These are phyloP conservation scores for Pleomassaria siparia DNA, from an alignment of 2,329 filamentous ascomycete species.

Conservation along the genomic window DNA sequence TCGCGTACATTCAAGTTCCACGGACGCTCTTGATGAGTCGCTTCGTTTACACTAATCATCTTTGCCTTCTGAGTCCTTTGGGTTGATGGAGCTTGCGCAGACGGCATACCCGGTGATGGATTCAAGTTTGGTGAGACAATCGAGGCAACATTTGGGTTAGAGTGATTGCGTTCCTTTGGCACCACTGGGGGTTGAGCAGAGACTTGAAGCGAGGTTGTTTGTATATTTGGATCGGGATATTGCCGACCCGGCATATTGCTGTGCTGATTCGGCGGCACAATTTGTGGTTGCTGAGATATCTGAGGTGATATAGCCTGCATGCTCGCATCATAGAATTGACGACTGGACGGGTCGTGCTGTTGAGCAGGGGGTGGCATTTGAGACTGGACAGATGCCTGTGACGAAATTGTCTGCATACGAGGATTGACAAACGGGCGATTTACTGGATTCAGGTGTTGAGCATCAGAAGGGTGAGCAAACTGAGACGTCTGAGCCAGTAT, in stretches of 20 bases:
- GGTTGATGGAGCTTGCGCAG: slow-evolving; percentile 10
- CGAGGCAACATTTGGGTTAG: slow-evolving; percentile 30
- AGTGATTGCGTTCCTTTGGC: slow-evolving; percentile 25
- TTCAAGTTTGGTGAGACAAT: slow-evolving; percentile 34
- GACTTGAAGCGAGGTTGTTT: slow-evolving; percentile 34
- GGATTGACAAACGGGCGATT: no score
- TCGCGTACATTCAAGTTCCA: slow-evolving; percentile 39
- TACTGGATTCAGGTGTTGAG: no score
- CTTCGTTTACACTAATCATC: slow-evolving; percentile 42
- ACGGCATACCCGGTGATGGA: slow-evolving; percentile 20
- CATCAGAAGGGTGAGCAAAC: neutral
- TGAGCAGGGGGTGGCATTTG: no score
- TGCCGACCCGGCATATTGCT: slow-evolving; percentile 1
- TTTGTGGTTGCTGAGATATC: no score
- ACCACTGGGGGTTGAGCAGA: slow-evolving; percentile 32
- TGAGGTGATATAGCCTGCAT: no score
- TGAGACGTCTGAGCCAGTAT: slow-evolving; percentile 11
- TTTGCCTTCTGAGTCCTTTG: slow-evolving; percentile 28
- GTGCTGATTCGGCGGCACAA: no score
- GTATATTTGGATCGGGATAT: slow-evolving; percentile 22
- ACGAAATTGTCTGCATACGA: no score
- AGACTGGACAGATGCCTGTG: no score
- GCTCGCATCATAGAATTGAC: no score
- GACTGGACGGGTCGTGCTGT: no score
- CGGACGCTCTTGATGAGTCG: slow-evolving; percentile 26